Conservation (phyloP, 2,329 filamentous ascomycete species). For the Phaeosphaeriaceae sp. region DNA sequence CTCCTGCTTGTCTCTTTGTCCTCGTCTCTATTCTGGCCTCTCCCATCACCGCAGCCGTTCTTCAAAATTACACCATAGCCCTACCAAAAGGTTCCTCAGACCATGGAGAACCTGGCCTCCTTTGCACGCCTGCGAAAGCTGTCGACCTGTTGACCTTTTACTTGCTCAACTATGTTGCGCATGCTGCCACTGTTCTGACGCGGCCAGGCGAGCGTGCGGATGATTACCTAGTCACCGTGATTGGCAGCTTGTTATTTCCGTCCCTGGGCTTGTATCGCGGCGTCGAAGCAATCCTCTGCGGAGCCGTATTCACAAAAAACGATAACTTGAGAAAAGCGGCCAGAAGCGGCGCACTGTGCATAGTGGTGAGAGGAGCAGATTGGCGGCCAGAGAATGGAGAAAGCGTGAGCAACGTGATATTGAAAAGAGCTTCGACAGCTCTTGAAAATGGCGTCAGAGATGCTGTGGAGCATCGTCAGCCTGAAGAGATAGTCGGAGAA, state of each 20-base stretch:
- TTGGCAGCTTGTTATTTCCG: constrained; percentile 33
- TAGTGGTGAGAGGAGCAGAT: constrained; percentile 32
- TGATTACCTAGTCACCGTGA: constrained; percentile 15
- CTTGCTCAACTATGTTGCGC: constrained; percentile 46
- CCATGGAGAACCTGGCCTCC: constrained; percentile 22
- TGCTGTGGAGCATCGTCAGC: background rate
- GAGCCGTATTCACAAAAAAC: constrained; percentile 16
- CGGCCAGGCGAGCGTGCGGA: constrained; percentile 34
- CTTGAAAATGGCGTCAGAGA: background rate
- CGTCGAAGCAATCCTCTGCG: constrained; percentile 29
- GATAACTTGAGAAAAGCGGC: constrained; percentile 32
- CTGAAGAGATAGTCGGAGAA: background rate
- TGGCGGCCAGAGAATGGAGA: constrained; percentile 30
- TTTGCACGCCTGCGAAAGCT: constrained; percentile 35
- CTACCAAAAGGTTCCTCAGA: constrained; percentile 22
- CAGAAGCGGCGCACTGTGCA: constrained; percentile 35
- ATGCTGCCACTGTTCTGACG: constrained; percentile 43
- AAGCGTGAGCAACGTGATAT: constrained; percentile 13
- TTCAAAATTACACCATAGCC: constrained; percentile 27
- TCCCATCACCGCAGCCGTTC: constrained; percentile 7
- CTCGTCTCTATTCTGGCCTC: constrained; percentile 1
- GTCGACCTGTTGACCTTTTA: constrained; percentile 40
- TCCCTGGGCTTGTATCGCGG: constrained; percentile 31
- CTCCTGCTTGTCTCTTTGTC: background rate
- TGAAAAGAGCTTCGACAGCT: constrained; percentile 4